Conservation (phyloP, 768 basidiomycete species). For the Tylopilus balloui region DNA sequence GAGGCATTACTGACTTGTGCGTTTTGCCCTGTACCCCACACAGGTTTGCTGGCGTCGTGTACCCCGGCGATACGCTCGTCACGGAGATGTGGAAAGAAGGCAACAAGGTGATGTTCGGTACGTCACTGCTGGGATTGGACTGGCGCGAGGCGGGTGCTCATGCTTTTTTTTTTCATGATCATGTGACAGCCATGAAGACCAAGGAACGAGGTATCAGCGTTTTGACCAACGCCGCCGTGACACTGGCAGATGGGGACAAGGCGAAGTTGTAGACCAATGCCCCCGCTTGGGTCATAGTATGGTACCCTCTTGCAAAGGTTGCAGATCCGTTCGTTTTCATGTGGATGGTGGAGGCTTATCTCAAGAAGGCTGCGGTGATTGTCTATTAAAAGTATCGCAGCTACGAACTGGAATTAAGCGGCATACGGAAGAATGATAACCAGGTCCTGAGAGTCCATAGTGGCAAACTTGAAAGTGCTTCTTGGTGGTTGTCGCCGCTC, state of each 20-base stretch:
- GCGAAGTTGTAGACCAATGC: conserved; percentile 49
- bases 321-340: background rate
- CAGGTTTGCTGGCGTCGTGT: conserved; percentile 87
- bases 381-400: background rate
- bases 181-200: conserved; percentile 66
- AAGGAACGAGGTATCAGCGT: conserved; percentile 78
- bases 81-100: conserved; percentile 99
- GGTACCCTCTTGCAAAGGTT: background rate
- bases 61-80: conserved; percentile 90
- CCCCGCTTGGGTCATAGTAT: background rate
- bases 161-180: background rate
- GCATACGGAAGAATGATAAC: background rate
- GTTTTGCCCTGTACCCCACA: background rate
- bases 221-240: conserved; percentile 78
- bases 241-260: conserved; percentile 52
- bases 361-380: background rate
- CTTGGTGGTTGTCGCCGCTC: too few species aligned
- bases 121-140: conserved; percentile 30
- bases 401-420: background rate
- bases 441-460: background rate
- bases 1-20: background rate
- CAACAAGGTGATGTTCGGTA: conserved; percentile 85
- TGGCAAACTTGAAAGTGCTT: too few species aligned
- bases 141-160: background rate
- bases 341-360: background rate